phyloP scores from a whole-genome alignment of 768 basidiomycete species.

The Ephemerocybe angulata region DNA sequence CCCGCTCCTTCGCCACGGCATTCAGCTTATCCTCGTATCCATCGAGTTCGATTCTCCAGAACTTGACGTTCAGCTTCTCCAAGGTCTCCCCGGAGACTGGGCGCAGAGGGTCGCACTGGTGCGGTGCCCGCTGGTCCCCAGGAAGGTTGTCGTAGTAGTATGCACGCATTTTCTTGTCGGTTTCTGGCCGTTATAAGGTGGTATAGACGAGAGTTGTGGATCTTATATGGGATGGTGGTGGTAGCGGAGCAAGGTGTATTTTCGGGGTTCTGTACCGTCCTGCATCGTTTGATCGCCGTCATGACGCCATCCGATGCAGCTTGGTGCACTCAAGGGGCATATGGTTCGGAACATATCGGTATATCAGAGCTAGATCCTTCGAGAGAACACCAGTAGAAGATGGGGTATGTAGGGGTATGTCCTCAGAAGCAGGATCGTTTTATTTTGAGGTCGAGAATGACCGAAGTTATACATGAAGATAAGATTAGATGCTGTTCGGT shows the following conservation, averaged over 20 bases:
- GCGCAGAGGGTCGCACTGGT: slow-evolving; percentile 63
- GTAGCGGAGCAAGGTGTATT: neutral
- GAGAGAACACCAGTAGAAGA: neutral
- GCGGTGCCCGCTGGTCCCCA: slow-evolving; percentile 78
- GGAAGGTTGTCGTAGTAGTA: slow-evolving; percentile 73
- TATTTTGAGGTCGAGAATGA: too few relatives aligned
- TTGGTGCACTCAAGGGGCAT: neutral
- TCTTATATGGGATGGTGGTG: neutral
- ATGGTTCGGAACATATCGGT: neutral
- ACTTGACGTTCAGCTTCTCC: slow-evolving; percentile 55
- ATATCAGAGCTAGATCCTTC: neutral
- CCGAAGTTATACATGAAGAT: too few relatives aligned
- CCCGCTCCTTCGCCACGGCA: slow-evolving; percentile 58
- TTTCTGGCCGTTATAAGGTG: neutral
- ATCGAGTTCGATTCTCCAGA: slow-evolving; percentile 65
- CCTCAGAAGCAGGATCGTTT: too few relatives aligned
- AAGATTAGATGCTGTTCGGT: too few relatives aligned
- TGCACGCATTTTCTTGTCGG: slow-evolving; percentile 51
- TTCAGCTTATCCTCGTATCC: slow-evolving; percentile 56
- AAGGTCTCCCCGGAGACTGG: slow-evolving; percentile 52
- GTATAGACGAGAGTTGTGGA: neutral
- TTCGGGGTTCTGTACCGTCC: neutral
- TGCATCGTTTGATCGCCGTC: neutral
- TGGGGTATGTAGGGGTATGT: too few relatives aligned
- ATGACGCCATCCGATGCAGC: slow-evolving; percentile 1